Base-by-base conservation (phyloP, 257 asterid species). In the Solanum neorickii region DNA sequence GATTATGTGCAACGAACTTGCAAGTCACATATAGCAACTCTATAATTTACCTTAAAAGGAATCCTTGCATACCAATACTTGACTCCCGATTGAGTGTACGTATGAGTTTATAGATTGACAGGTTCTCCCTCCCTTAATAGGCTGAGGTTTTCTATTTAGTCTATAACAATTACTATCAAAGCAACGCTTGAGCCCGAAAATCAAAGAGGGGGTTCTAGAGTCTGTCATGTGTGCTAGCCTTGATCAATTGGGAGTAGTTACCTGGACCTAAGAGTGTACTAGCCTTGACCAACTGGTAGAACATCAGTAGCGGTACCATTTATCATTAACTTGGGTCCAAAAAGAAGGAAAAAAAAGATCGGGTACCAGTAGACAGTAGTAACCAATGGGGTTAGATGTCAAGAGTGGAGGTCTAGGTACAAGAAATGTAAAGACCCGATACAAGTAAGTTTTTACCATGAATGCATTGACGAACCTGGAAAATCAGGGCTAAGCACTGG, bases 401-500 rank as follows among this genome's bases (percentile, higher is more conserved):
- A 78, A 77, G 83, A 77, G 11, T 27, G 52, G 23, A 7, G 12
- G n/a, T 12, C 39, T 42, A 16, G 12, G 41, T 23, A 0, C 82
- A 74, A n/a, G 59, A 41, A 42, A 31, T 7, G 13, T 69, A 14
- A 69, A 66, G 37, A 66, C 20, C 5, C 1, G 12, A 13, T 29
- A 15, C 6, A 9, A 69, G 75, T 6, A 7, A 14, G 75, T 14
- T 69, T 6, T 27, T 68, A 68, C 23, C 11, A 27, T 29, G 25
- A 86, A 59, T 39, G 12, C 46, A 86, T 33, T 35, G 15, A 85
- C 96, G 60, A 87, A 96, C 98, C 98, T 41, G 90, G 86, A 87
- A 93, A 93, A 74, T 90, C 56, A 89, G 87, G 86, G 83, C 87
- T 92, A 84, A 95, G 98, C 56, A 77, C 93, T 0, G 98, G 98